These are phyloP conservation scores for Capsicum rhomboideum DNA, from an alignment of 257 asterid species.

Conservation along the genomic window DNA sequence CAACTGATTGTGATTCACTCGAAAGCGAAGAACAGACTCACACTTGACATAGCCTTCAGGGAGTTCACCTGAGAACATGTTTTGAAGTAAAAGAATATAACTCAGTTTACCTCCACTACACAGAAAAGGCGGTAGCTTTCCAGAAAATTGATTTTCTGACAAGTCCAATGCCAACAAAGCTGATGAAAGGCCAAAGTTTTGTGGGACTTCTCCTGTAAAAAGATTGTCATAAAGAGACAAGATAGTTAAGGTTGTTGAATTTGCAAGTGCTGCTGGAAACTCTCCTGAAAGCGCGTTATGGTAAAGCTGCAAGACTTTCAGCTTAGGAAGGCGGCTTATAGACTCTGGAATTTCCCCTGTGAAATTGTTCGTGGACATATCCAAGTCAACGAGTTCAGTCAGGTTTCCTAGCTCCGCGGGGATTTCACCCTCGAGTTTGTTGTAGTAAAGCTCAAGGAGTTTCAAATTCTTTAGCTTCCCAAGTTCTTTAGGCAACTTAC, in stretches of 20 bases:
- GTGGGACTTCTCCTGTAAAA: slow-evolving; percentile 67
- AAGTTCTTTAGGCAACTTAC: slow-evolving; percentile 56
- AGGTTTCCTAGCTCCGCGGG: slow-evolving; percentile 75
- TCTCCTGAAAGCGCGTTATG: slow-evolving; percentile 62
- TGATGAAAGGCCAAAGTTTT: slow-evolving; percentile 51
- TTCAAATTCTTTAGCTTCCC: slow-evolving; percentile 44
- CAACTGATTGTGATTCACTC: slow-evolving; percentile 54
- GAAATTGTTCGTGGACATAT: slow-evolving; percentile 67
- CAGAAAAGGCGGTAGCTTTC: slow-evolving; percentile 52
- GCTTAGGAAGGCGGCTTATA: slow-evolving; percentile 62
- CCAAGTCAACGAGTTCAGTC: slow-evolving; percentile 46
- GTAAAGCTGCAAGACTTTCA: slow-evolving; percentile 57
- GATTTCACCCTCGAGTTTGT: slow-evolving; percentile 61
- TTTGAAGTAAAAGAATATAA: slow-evolving; percentile 67
- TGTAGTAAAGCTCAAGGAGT: slow-evolving; percentile 81
- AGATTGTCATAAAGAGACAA: slow-evolving; percentile 67
- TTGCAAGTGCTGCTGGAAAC: slow-evolving; percentile 50
- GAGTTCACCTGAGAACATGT: slow-evolving; percentile 51
- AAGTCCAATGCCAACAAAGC: slow-evolving; percentile 56
- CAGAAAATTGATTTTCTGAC: slow-evolving; percentile 68
- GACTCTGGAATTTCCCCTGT: slow-evolving; percentile 53
- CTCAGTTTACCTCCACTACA: slow-evolving; percentile 65
- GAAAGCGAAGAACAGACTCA: slow-evolving; percentile 58
- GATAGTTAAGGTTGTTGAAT: slow-evolving; percentile 47
- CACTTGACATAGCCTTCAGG: slow-evolving; percentile 63